Percentiles rank a stretch among this genome's conserved stretches.
phyloP scores from a whole-genome alignment of 1,284 basidiomycete genomes.

The Ceratobasidium sp. region DNA sequence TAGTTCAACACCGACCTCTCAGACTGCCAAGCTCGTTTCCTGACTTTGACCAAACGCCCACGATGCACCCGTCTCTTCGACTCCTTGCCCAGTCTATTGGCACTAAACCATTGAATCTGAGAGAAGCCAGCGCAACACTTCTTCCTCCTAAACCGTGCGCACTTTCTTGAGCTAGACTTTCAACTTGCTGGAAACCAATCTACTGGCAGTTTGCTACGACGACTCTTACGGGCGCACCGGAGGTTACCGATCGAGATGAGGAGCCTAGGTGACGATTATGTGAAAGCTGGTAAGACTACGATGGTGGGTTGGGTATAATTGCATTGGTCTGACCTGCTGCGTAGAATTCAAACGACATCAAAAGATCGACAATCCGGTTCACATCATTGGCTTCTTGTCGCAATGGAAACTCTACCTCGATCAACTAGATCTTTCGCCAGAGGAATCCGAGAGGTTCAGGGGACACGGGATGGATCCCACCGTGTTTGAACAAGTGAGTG shows the following conservation, averaged over 20 bases:
- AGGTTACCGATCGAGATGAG: constrained; percentile 84
- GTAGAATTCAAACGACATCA: constrained; percentile 87
- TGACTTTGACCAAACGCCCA: too few relatives aligned
- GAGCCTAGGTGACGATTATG: constrained; percentile 86
- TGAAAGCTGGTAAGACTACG: constrained; percentile 77
- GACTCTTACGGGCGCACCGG: constrained; percentile 84
- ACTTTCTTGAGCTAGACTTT: constrained; percentile 50
- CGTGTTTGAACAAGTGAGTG: constrained; percentile 80
- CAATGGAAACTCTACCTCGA: constrained; percentile 95
- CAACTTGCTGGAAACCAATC: constrained; percentile 6
- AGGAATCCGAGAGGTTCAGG: constrained; percentile 63
- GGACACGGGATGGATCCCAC: constrained; percentile 82
- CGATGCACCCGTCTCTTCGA: constrained; percentile 64
- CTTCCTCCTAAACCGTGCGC: constrained; percentile 85
- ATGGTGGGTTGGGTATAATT: not conserved
- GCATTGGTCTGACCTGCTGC: not conserved
- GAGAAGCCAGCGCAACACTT: constrained; percentile 75
- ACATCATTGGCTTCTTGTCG: constrained; percentile 92
- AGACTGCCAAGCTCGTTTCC: not conserved
- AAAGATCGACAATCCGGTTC: constrained; percentile 83
- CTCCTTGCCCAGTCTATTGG: constrained; percentile 76
- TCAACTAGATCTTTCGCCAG: constrained; percentile 65
- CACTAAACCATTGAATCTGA: constrained; percentile 72
- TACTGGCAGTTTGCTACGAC: constrained; percentile 76
- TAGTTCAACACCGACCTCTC: not conserved